phyloP scores from a whole-genome alignment of 345 rosid species.

The Populus deltoides region DNA sequence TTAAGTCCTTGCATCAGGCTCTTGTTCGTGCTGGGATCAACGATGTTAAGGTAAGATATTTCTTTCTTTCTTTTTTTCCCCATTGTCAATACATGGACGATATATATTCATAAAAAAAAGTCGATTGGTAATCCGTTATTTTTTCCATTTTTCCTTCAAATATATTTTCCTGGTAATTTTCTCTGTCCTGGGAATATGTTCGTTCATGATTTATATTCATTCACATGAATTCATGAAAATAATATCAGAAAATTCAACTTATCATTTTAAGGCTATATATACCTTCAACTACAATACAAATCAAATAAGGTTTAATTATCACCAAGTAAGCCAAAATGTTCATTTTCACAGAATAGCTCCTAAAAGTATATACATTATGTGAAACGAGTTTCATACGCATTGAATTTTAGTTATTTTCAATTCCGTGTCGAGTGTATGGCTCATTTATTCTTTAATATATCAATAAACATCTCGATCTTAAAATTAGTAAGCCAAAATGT shows the following conservation, averaged over 20 bases:
- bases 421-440: background rate
- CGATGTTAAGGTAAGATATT: conserved; percentile 47
- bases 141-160: background rate
- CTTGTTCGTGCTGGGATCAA: conserved; percentile 52
- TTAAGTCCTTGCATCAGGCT: conserved; percentile 56
- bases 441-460: background rate
- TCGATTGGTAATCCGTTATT: background rate
- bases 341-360: background rate
- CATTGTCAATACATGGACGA: background rate
- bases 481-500: background rate
- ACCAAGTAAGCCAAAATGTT: background rate
- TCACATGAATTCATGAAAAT: background rate
- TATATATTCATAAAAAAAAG: background rate
- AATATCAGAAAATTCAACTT: background rate
- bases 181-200: too few species aligned
- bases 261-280: too few species aligned
- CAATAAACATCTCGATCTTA: background rate
- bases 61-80: too few species aligned
- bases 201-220: background rate
- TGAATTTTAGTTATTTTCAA: background rate
- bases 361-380: background rate
- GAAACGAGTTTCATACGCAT: background rate
- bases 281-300: too few species aligned
- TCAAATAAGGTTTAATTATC: background rate
- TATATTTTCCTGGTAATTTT: background rate